Conservation (phyloP, 192 early-diverging fungal species). For the Entomortierella beljakovae region DNA sequence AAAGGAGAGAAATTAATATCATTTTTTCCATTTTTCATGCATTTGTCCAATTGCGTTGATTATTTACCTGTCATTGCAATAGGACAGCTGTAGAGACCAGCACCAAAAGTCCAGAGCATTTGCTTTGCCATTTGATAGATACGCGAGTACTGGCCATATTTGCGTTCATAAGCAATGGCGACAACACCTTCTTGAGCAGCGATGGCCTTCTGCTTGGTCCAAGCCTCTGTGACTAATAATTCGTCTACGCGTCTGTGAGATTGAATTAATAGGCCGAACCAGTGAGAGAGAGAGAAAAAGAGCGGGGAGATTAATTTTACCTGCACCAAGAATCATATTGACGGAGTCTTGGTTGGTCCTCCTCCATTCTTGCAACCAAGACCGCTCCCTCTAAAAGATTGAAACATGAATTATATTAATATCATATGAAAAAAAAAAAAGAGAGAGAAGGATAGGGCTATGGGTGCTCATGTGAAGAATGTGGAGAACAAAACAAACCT, state of each 20-base stretch:
- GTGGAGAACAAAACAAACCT: constrained; percentile 23
- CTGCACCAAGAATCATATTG: constrained; percentile 79
- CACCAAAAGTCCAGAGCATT: constrained; percentile 65
- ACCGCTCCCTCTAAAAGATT: constrained; percentile 56
- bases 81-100: constrained; percentile 72
- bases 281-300: not conserved
- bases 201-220: constrained; percentile 69
- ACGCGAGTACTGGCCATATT: constrained; percentile 61
- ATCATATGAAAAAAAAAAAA: not conserved
- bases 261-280: not conserved
- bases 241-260: constrained; percentile 65
- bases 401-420: not conserved
- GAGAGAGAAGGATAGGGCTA: no score
- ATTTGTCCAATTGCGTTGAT: no score
- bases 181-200: constrained; percentile 75
- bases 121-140: constrained; percentile 76
- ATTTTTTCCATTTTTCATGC: no score
- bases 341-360: constrained; percentile 68
- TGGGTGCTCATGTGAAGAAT: no score
- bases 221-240: constrained; percentile 68
- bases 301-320: constrained; percentile 12
- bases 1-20: no score
- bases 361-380: constrained; percentile 65
- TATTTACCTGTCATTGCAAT: constrained; percentile 74
- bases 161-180: constrained; percentile 71